Conservation (phyloP, 2,329 filamentous ascomycete genomes). For the Botrytis pseudocinerea region DNA sequence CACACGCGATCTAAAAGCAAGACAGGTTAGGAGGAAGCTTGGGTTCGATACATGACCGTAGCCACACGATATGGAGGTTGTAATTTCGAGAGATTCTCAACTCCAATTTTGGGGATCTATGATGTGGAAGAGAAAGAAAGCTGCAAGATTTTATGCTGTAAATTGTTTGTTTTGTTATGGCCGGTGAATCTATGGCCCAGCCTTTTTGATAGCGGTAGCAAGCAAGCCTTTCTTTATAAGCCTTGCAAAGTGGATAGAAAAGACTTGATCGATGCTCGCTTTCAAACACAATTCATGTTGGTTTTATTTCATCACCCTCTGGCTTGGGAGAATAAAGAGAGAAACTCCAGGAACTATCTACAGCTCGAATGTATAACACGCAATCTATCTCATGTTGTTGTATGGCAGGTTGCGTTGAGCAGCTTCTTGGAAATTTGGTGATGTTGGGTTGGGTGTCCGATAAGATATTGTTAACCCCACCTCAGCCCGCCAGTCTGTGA, state of each 20-base stretch:
- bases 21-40: constrained; percentile 7
- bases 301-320: neutral
- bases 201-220: neutral
- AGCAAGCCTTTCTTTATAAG: neutral
- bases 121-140: neutral
- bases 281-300: neutral
- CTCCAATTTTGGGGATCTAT: neutral
- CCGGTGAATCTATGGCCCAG: constrained; percentile 6
- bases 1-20: constrained; percentile 3
- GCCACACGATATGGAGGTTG: neutral
- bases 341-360: neutral
- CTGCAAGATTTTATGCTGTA: neutral
- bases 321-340: neutral
- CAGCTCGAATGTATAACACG: neutral
- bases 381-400: neutral
- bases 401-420: neutral
- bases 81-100: neutral
- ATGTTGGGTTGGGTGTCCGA: neutral
- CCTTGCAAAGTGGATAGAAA: constrained; percentile 15
- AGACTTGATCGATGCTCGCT: neutral
- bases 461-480: neutral
- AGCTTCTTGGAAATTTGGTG: neutral
- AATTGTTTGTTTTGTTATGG: constrained; percentile 4
- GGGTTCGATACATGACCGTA: constrained; percentile 7
- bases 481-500: neutral